Evolutionary conservation across 306 rosid genomes (phyloP).

Genomic region (Prunus mume): DNA sequence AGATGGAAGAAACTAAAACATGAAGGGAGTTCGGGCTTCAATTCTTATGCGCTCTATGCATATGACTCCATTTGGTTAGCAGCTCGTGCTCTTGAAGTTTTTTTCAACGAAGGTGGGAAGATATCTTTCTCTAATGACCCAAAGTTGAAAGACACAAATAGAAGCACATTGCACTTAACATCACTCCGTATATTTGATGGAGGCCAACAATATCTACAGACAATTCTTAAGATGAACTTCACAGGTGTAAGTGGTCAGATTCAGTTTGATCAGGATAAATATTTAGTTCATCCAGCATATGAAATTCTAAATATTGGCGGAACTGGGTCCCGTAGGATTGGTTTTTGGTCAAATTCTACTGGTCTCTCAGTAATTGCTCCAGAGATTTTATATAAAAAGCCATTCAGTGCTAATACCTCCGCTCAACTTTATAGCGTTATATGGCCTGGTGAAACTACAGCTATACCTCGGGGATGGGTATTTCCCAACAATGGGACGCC

Average conservation of each 20-base stretch:
- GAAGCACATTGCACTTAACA: constrained; percentile 52
- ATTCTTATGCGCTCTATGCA: constrained; percentile 82
- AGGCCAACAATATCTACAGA: constrained; percentile 56
- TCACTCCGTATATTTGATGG: constrained; percentile 64
- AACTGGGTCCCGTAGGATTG: constrained; percentile 50
- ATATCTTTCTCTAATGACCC: constrained; percentile 75
- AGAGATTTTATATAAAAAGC: constrained; percentile 42
- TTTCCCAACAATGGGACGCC: constrained; percentile 88
- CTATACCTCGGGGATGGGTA: constrained; percentile 77
- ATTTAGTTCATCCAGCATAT: constrained; percentile 62
- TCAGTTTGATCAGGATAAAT: constrained; percentile 54
- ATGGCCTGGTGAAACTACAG: constrained; percentile 78
- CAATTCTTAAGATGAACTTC: constrained; percentile 55
- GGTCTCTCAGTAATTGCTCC: constrained; percentile 59
- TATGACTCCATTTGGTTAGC: constrained; percentile 87
- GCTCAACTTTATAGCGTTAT: constrained; percentile 49
- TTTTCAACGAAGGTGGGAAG: constrained; percentile 58
- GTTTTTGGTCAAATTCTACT: constrained; percentile 78
- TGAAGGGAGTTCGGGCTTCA: constrained; percentile 44
- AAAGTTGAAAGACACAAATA: constrained; percentile 43
- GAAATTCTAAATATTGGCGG: constrained; percentile 76
- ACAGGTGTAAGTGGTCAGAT: constrained; percentile 68
- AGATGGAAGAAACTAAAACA: constrained; percentile 39
- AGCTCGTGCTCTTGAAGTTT: constrained; percentile 70
- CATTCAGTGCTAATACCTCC: constrained; percentile 33